phyloP scores from a whole-genome alignment of 2,329 filamentous ascomycete species.

The Cercospora sp. region DNA sequence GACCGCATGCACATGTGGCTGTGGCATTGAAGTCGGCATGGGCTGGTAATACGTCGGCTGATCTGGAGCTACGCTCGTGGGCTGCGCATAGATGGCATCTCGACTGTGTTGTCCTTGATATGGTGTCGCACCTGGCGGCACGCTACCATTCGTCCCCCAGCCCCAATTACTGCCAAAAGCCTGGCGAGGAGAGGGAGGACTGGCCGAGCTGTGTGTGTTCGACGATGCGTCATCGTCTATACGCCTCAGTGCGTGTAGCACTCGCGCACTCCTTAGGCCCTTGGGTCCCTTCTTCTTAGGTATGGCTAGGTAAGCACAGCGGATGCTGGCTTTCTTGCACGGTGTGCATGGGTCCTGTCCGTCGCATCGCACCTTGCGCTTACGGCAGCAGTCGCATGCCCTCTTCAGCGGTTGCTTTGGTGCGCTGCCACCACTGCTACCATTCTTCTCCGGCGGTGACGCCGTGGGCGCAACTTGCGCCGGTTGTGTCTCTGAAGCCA shows the following conservation, averaged over 20 bases:
- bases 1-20: constrained; percentile 5
- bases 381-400: constrained; percentile 42
- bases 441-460: constrained; percentile 10
- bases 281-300: constrained; percentile 43
- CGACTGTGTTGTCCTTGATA: constrained; percentile 12
- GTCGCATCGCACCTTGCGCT: constrained; percentile 41
- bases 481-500: constrained; percentile 26
- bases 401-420: constrained; percentile 33
- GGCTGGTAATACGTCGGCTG: constrained; percentile 27
- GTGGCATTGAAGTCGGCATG: constrained; percentile 23
- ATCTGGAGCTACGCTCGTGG: constrained; percentile 29
- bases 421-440: constrained; percentile 15
- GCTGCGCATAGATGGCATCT: constrained; percentile 20
- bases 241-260: constrained; percentile 38
- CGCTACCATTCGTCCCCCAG: constrained; percentile 28
- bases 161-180: constrained; percentile 35
- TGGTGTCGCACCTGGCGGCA: constrained; percentile 13
- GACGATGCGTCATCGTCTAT: constrained; percentile 37
- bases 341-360: constrained; percentile 38
- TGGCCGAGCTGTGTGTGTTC: constrained; percentile 24
- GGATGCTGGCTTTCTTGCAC: constrained; percentile 39
- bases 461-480: constrained; percentile 14
- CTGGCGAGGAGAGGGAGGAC: constrained; percentile 29
- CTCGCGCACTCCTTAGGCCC: constrained; percentile 38
- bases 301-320: constrained; percentile 40